These are phyloP conservation scores for Pseudocercospora vitis DNA, from an alignment of 2,329 filamentous ascomycete genomes.

Conservation along the genomic window DNA sequence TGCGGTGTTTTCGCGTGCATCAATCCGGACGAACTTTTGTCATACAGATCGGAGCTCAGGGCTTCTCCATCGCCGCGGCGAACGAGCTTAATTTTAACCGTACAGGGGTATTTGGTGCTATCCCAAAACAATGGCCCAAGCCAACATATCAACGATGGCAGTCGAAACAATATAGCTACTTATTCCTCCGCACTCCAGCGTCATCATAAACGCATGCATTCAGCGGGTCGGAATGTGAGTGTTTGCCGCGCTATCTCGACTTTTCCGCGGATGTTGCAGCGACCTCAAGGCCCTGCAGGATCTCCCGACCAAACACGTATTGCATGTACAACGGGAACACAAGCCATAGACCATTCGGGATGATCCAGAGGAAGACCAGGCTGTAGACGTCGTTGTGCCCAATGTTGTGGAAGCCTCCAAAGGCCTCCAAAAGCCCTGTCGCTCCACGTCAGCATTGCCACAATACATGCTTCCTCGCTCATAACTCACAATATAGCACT, in stretches of 20 bases:
- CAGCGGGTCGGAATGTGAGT: too few relatives aligned
- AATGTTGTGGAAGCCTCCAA: constrained; percentile 60
- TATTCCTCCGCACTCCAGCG: too few relatives aligned
- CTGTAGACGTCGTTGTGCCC: constrained; percentile 59
- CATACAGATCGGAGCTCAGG: too few relatives aligned
- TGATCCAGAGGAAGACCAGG: constrained; percentile 60
- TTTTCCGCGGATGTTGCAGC: constrained; percentile 39
- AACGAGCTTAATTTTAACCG: too few relatives aligned
- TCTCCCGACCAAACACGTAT: constrained; percentile 61
- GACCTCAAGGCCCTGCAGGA: constrained; percentile 58
- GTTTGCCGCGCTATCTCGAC: constrained; percentile 18
- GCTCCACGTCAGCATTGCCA: constrained; percentile 2
- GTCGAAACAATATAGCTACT: too few relatives aligned
- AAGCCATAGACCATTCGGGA: constrained; percentile 68
- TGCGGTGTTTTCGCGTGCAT: background rate
- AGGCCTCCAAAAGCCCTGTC: constrained; percentile 61
- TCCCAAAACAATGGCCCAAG: background rate
- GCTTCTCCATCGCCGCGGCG: too few relatives aligned
- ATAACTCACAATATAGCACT: constrained; percentile 58
- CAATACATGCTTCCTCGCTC: too few relatives aligned
- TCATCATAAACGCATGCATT: too few relatives aligned
- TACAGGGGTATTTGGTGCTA: background rate
- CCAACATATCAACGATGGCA: too few relatives aligned
- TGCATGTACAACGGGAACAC: constrained; percentile 63
- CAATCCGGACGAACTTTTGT: background rate